Base-by-base conservation (phyloP, 2,329 filamentous ascomycete genomes). In the Monilinia fructigena region DNA sequence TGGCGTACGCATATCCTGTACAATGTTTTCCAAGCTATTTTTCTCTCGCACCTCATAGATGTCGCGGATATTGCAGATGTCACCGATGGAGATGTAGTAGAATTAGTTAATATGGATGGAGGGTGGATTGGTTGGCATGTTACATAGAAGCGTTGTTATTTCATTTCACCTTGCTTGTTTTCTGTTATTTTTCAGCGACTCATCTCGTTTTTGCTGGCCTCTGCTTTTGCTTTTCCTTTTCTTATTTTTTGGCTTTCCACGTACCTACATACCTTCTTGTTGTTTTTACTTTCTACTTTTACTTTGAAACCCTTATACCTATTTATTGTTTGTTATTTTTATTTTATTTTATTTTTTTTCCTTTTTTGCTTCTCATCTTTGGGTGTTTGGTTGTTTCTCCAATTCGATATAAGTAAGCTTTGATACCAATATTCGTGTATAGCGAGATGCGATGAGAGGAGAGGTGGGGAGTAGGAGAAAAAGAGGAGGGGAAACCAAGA, bases 101-200 rank as follows among this genome's bases (percentile, higher is more conserved):
- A 42, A 42, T 23, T 42, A 26, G 48, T 31, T 31, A 23, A 38
- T 60, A 50, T 38, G 58, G 58, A 61, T 38, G 58, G 45, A 50
- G 26, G 26, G 47, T 31, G 56, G 45, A 61, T 61, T 50, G 45
- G 45, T 50, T 18, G n/a, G 38, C 35, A 50, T 26, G 50, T 48
- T 60, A 40, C 31, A 61, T 61, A 61, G 58, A 61, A 61, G 58
- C 58, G 58, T 61, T 48, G n/a, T 31, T n/a, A 12, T 58, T 58
- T 47, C 28, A 58, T 58, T 52, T 52, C 14, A 14, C 48, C 14
- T 5, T 52, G 14, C 23, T 52, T 52, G 23, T 52, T 52, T 52
- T 52, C 11, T 28, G 38, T 8, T 12, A 11, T 16, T 28, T 31
- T 61, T 40, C 45, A 14, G 4, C 35, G 23, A 50, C 14, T 60